Conservation (phyloP, 176 grass and related monocot genomes). For the Zea luxurians region DNA sequence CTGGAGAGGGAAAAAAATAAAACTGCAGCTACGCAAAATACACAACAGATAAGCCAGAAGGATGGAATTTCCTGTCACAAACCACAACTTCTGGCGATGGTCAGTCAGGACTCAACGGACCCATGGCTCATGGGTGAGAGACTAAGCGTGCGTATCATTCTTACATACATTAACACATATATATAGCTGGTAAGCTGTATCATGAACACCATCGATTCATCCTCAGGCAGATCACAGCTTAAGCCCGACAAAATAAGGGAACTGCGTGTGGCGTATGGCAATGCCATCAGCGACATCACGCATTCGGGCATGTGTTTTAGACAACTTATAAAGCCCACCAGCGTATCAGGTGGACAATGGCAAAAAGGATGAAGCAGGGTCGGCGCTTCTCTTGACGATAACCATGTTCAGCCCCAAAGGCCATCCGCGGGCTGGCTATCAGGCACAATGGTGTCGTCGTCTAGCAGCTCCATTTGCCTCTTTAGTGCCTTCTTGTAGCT, state of each 20-base stretch:
- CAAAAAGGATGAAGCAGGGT: neutral
- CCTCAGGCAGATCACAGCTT: neutral
- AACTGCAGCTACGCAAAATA: no score
- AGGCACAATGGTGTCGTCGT: conserved; percentile 59
- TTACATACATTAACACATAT: neutral
- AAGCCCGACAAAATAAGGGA: neutral
- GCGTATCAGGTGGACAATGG: neutral
- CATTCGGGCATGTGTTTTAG: neutral
- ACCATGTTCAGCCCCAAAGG: conserved; percentile 35
- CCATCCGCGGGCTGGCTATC: conserved; percentile 54
- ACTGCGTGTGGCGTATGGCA: neutral
- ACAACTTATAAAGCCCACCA: conserved; percentile 2
- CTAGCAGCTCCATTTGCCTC: conserved; percentile 48
- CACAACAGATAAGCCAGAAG: no score
- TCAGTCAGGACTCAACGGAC: neutral
- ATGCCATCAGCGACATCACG: neutral
- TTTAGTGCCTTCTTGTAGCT: conserved; percentile 81
- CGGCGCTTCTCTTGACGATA: conserved; percentile 3
- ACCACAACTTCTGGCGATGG: no score
- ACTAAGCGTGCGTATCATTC: neutral
- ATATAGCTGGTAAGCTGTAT: neutral
- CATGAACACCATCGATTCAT: neutral
- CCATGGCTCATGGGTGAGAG: neutral
- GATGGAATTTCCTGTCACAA: no score
- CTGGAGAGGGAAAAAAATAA: no score